Percentiles rank a stretch among this genome's conserved stretches.
Conservation (phyloP, 129 eudicot genomes). For the Flaveria sonorensis region DNA sequence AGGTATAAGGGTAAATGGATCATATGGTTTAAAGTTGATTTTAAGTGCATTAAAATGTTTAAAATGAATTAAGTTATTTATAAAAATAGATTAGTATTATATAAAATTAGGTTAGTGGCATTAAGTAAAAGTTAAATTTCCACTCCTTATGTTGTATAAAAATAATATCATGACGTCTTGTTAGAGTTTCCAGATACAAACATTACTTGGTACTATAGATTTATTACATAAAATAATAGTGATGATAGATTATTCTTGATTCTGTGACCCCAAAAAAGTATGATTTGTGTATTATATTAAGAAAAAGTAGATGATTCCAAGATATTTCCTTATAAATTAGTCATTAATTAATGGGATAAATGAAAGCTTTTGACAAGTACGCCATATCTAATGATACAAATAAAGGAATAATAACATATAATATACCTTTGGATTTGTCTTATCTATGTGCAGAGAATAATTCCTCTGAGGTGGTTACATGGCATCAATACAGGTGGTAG, state of each 20-base stretch:
- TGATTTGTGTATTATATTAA: background rate
- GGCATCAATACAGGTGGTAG: no score
- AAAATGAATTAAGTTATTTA: background rate
- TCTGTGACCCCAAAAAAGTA: background rate
- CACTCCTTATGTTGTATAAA: no score
- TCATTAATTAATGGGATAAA: background rate
- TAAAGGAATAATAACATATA: slow-evolving; percentile 2
- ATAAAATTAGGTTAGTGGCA: background rate
- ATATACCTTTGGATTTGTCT: no score
- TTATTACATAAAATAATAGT: background rate
- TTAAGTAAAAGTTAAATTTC: no score
- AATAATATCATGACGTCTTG: no score
- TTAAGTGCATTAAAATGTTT: background rate
- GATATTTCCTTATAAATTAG: background rate
- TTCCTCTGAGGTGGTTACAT: no score
- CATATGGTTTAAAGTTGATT: background rate
- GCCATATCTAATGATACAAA: slow-evolving; percentile 11
- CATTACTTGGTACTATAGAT: background rate
- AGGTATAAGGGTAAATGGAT: background rate
- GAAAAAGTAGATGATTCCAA: slow-evolving; percentile 8
- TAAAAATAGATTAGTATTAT: background rate
- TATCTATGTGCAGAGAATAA: no score
- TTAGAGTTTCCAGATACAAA: no score
- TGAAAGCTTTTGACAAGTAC: slow-evolving; percentile 23
- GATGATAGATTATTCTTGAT: background rate